Evolutionary conservation across 352 stramenopile species (phyloP).

Genomic region (Pythium aquatile): DNA sequence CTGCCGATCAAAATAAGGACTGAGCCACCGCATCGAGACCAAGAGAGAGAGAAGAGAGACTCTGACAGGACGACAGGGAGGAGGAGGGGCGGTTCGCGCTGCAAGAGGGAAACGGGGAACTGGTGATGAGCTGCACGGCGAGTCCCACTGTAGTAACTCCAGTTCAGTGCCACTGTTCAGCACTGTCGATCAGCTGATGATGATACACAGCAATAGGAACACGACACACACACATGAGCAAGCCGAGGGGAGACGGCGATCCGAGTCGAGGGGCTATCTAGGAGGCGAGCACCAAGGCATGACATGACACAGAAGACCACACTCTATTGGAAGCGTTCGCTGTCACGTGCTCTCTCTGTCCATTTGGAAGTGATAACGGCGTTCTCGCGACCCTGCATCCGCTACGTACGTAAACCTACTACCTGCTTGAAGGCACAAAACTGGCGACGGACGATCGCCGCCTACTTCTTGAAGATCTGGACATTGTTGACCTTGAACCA

Average conservation of each 20-base stretch:
- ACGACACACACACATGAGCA: too few relatives aligned
- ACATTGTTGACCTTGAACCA: conserved; percentile 76
- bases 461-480: conserved; percentile 56
- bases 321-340: not conserved
- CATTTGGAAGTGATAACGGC: not conserved
- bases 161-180: not conserved
- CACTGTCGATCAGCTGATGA: too few relatives aligned
- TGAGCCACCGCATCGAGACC: not conserved
- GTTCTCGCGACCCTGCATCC: too few relatives aligned
- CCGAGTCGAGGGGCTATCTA: too few relatives aligned
- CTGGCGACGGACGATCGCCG: not conserved
- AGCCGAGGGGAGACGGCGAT: too few relatives aligned
- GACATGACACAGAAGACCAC: too few relatives aligned
- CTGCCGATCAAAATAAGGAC: conserved; percentile 15
- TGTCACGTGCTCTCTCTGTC: not conserved
- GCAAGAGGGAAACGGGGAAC: not conserved
- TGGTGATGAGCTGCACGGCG: not conserved
- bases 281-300: too few relatives aligned
- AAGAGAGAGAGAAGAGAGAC: not conserved
- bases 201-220: too few relatives aligned
- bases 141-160: not conserved
- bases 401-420: too few relatives aligned
- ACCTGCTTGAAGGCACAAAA: not conserved
- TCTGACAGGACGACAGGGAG: not conserved
- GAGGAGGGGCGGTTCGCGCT: not conserved